Evolutionary conservation across 2,329 filamentous ascomycete species (phyloP).

Genomic region (Fusarium mangiferae): DNA sequence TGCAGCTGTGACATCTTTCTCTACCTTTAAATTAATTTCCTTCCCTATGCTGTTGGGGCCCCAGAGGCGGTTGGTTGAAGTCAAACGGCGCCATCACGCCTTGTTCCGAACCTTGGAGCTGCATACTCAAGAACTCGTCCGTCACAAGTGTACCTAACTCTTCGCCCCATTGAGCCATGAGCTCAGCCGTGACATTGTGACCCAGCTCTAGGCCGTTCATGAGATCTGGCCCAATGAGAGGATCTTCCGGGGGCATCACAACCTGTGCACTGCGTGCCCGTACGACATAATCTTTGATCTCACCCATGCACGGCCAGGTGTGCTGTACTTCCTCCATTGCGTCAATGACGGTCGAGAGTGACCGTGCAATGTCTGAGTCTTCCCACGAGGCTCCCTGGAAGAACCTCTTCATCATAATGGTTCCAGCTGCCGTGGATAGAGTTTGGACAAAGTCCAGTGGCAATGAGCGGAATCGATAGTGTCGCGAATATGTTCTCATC

Average conservation of each 20-base stretch:
- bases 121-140: conserved; percentile 49
- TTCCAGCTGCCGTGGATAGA: conserved; percentile 58
- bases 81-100: conserved; percentile 45
- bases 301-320: conserved; percentile 58
- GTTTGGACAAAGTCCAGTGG: conserved; percentile 62
- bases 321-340: conserved; percentile 63
- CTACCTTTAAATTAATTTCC: neutral
- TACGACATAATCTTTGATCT: conserved; percentile 52
- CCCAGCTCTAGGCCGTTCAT: conserved; percentile 48
- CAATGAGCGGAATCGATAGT: conserved; percentile 56
- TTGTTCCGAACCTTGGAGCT: conserved; percentile 44
- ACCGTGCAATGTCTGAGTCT: conserved; percentile 58
- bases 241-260: conserved; percentile 47
- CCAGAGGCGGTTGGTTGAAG: conserved; percentile 43
- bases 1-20: neutral
- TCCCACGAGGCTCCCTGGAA: conserved; percentile 54
- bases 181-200: conserved; percentile 36
- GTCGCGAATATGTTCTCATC: conserved; percentile 56
- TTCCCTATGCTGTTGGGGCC: neutral
- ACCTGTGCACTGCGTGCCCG: conserved; percentile 46
- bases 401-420: conserved; percentile 58
- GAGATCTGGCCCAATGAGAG: conserved; percentile 47
- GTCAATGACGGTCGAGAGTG: conserved; percentile 60
- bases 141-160: conserved; percentile 50
- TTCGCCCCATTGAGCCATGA: conserved; percentile 45